A percentile compares a stretch with the other conserved stretches of the same genome.
phyloP scores from a whole-genome alignment of 768 basidiomycete species.

The Boletus rex-veris region DNA sequence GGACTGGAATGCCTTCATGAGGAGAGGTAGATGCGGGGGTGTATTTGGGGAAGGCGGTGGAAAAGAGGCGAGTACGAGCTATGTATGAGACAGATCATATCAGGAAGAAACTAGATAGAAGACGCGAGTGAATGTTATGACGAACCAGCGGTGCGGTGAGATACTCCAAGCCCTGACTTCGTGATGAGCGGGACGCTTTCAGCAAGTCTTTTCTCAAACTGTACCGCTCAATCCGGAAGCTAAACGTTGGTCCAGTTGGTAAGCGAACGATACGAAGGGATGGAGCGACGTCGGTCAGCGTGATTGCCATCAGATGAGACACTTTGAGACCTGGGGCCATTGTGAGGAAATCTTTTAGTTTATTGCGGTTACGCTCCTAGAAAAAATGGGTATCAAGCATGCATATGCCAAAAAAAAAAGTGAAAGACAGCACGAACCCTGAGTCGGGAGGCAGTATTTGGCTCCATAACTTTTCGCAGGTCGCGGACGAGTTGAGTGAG shows the following conservation, averaged over 20 bases:
- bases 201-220: slow-evolving; percentile 84
- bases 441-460: slow-evolving; percentile 93
- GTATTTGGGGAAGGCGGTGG: slow-evolving; percentile 70
- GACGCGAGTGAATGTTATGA: slow-evolving; percentile 5
- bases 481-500: slow-evolving; percentile 88
- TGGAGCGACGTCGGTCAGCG: slow-evolving; percentile 79
- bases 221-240: slow-evolving; percentile 90
- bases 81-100: neutral
- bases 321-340: slow-evolving; percentile 90
- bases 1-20: slow-evolving; percentile 95
- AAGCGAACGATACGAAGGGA: slow-evolving; percentile 84
- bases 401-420: neutral
- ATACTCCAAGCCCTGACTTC: slow-evolving; percentile 84
- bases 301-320: slow-evolving; percentile 90
- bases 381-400: slow-evolving; percentile 15
- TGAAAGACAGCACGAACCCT: slow-evolving; percentile 46
- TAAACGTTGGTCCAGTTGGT: slow-evolving; percentile 89
- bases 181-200: slow-evolving; percentile 59
- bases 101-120: neutral
- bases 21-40: slow-evolving; percentile 81
- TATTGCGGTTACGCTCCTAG: slow-evolving; percentile 88
- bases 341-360: slow-evolving; percentile 89
- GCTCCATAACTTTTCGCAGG: slow-evolving; percentile 95
- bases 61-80: slow-evolving; percentile 89
- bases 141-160: slow-evolving; percentile 87